Conservation (phyloP, 1,284 basidiomycete species). For the Cutaneotrichosporon spelunceum region DNA sequence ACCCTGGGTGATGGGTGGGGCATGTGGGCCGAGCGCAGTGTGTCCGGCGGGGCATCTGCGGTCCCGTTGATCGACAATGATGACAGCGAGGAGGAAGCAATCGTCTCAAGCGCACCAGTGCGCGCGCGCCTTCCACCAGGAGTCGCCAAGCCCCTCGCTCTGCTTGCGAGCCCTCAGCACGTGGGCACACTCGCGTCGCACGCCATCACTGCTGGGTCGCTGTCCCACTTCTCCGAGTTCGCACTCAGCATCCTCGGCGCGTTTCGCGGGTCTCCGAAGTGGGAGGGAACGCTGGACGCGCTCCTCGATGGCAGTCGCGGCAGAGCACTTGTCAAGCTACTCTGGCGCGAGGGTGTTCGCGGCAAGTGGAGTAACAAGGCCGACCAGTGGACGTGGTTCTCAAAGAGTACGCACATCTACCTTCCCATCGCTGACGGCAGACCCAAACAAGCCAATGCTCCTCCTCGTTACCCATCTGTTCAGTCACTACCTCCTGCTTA, state of each 20-base stretch:
- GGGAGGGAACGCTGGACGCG: slow-evolving; percentile 55
- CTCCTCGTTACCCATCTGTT: slow-evolving; percentile 81
- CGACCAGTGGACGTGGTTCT: slow-evolving; percentile 55
- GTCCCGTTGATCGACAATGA: slow-evolving; percentile 13
- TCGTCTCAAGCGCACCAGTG: background rate
- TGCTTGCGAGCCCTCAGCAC: slow-evolving; percentile 38
- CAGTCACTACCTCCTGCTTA: slow-evolving; percentile 77
- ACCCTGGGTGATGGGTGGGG: slow-evolving; percentile 45
- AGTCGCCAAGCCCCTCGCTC: slow-evolving; percentile 34
- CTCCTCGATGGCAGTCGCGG: slow-evolving; percentile 45
- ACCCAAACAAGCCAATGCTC: slow-evolving; percentile 61
- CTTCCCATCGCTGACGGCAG: slow-evolving; percentile 27
- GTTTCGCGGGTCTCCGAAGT: slow-evolving; percentile 58
- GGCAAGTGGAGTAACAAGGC: slow-evolving; percentile 50
- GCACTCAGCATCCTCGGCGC: slow-evolving; percentile 50
- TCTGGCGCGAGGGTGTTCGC: slow-evolving; percentile 69
- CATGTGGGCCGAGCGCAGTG: slow-evolving; percentile 39
- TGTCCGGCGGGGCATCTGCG: background rate
- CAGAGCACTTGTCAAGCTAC: slow-evolving; percentile 61
- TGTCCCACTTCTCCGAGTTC: slow-evolving; percentile 38
- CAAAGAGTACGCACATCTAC: slow-evolving; percentile 48
- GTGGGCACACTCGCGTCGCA: slow-evolving; percentile 24
- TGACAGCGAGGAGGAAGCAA: slow-evolving; percentile 30
- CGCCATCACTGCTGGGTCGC: slow-evolving; percentile 12
- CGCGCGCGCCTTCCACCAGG: slow-evolving; percentile 26